phyloP scores from a whole-genome alignment of 345 rosid genomes.

The Physaria fendleri region DNA sequence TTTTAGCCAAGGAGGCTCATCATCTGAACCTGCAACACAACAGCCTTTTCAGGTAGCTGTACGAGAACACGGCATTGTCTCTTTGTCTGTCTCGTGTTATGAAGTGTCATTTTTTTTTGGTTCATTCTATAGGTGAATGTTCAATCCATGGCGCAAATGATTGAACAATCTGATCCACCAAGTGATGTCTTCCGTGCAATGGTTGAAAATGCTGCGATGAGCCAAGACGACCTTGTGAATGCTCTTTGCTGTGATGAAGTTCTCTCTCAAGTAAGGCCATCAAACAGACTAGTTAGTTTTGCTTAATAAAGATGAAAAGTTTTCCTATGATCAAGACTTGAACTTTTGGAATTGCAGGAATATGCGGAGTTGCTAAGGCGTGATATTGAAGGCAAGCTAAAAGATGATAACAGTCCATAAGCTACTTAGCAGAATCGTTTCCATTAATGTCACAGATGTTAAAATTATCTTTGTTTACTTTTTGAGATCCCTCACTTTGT shows the following conservation, averaged over 20 bases:
- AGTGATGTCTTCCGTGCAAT: conserved; percentile 53
- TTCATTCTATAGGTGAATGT: conserved; percentile 39
- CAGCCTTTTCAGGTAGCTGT: conserved; percentile 55
- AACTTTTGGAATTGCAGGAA: conserved; percentile 40
- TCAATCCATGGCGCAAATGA: conserved; percentile 44
- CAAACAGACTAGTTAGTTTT: not conserved
- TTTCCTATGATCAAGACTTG: not conserved
- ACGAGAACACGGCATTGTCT: not conserved
- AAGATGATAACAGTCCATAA: conserved; percentile 30
- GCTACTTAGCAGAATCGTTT: not conserved
- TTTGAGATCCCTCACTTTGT: conserved; percentile 6
- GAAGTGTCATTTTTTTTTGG: not conserved
- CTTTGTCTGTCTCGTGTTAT: not conserved
- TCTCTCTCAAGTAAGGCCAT: conserved; percentile 52
- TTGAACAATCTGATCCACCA: conserved; percentile 47
- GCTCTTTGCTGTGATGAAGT: conserved; percentile 52
- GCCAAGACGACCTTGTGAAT: conserved; percentile 37
- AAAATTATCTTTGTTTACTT: not conserved
- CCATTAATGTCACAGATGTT: not conserved
- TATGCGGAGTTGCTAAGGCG: conserved; percentile 51
- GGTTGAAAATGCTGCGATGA: conserved; percentile 47
- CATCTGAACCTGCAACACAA: conserved; percentile 12
- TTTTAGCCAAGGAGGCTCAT: conserved; percentile 42
- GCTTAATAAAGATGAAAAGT: not conserved
- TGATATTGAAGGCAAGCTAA: conserved; percentile 39